Conservation (phyloP, 2,329 filamentous ascomycete genomes). For the Aspergillus tanneri region DNA sequence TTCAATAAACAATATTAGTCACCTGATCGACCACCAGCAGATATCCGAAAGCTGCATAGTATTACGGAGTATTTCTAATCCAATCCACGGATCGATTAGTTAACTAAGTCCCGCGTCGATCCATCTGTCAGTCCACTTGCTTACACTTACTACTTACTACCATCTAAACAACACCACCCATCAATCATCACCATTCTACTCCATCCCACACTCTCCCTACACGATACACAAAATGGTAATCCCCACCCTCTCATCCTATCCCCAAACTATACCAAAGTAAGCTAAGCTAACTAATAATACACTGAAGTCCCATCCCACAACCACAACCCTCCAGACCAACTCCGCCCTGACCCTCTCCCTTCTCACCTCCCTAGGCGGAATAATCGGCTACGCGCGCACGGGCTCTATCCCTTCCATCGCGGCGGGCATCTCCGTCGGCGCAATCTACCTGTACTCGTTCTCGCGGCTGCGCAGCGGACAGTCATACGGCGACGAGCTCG, state of each 20-base stretch:
- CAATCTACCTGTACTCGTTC: conserved; percentile 74
- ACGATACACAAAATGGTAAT: conserved; percentile 23
- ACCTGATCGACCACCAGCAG: too few species aligned
- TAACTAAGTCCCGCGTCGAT: too few species aligned
- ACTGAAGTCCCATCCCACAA: conserved; percentile 3
- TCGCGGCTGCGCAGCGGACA: conserved; percentile 73
- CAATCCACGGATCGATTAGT: not conserved
- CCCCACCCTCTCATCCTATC: not conserved
- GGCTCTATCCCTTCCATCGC: conserved; percentile 82
- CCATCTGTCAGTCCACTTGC: not conserved
- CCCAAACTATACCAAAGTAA: not conserved
- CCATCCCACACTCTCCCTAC: not conserved
- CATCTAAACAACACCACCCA: not conserved
- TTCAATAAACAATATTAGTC: too few species aligned
- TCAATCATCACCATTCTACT: not conserved
- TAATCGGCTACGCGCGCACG: conserved; percentile 80
- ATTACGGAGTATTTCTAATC: not conserved
- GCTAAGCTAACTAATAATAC: not conserved
- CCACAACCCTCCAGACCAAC: conserved; percentile 36
- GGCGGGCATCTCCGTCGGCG: conserved; percentile 80
- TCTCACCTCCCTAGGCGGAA: conserved; percentile 82
- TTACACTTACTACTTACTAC: not conserved
- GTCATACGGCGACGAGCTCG: conserved; percentile 81
- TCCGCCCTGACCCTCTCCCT: conserved; percentile 76
- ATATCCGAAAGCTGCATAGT: too few species aligned